Conservation (phyloP, 1,139 yeast species). For the Geotrichum restrictum region DNA sequence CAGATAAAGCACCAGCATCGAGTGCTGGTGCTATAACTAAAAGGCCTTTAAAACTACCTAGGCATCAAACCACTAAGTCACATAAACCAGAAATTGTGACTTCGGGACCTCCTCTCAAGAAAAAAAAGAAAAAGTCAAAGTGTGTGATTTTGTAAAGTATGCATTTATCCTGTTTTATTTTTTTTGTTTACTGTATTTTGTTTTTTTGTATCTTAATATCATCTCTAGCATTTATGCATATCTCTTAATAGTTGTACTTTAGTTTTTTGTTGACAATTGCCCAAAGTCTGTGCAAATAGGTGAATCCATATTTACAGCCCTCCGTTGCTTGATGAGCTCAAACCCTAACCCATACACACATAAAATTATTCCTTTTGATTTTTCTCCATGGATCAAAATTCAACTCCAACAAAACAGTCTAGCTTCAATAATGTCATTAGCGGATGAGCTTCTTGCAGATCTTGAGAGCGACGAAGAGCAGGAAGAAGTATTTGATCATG, state of each 20-base stretch:
- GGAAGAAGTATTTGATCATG: slow-evolving; percentile 21
- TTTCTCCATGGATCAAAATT: too few relatives aligned
- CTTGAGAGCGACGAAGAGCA: slow-evolving; percentile 34
- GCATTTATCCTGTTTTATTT: neutral
- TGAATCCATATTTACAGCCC: too few relatives aligned
- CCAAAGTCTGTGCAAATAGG: too few relatives aligned
- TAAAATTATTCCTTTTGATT: too few relatives aligned
- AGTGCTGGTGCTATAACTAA: neutral
- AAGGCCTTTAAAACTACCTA: neutral
- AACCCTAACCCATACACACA: slow-evolving; percentile 6
- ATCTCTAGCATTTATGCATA: neutral
- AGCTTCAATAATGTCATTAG: slow-evolving; percentile 35
- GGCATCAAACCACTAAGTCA: neutral
- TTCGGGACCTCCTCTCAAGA: slow-evolving; percentile 8
- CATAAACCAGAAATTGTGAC: slow-evolving; percentile 6
- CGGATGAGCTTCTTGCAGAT: slow-evolving; percentile 42
- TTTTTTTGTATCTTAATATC: neutral
- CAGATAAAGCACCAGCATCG: neutral
- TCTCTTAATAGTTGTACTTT: too few relatives aligned
- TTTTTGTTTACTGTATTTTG: too few relatives aligned
- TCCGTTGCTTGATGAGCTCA: neutral
- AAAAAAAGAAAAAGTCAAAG: slow-evolving; percentile 17
- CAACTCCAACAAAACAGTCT: too few relatives aligned
- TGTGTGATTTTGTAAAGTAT: slow-evolving; percentile 14
- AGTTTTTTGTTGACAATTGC: too few relatives aligned